Percentiles rank a stretch among this genome's conserved stretches.
phyloP scores from a whole-genome alignment of 345 rosid genomes.

The Lumnitzera littorea region DNA sequence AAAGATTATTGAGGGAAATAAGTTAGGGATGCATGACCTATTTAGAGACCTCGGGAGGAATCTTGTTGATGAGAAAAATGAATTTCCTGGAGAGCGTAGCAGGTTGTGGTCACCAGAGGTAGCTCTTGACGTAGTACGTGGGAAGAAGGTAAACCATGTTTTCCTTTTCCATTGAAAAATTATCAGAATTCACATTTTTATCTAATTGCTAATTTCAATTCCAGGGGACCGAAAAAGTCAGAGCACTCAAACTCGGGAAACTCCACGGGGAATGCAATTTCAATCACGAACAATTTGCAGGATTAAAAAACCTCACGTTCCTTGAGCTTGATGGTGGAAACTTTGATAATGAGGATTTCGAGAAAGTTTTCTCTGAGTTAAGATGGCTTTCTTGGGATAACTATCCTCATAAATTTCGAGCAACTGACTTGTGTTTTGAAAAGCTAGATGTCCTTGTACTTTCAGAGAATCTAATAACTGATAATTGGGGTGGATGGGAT shows the following conservation, averaged over 20 bases:
- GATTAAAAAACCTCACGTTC: constrained; percentile 14
- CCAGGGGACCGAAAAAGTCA: constrained; percentile 16
- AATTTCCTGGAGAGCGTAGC: constrained; percentile 11
- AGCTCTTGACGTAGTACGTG: constrained; percentile 6
- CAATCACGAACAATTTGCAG: constrained; percentile 10
- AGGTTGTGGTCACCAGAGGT: constrained; percentile 22
- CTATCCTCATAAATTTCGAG: constrained; percentile 5
- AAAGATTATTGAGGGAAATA: not conserved
- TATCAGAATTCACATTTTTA: no score
- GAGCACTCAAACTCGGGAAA: constrained; percentile 9
- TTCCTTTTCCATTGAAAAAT: no score
- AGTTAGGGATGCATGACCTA: constrained; percentile 3
- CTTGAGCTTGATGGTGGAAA: not conserved
- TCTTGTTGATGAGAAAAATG: constrained; percentile 10
- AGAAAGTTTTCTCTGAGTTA: constrained; percentile 6
- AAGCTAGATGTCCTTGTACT: constrained; percentile 6
- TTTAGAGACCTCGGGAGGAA: constrained; percentile 21
- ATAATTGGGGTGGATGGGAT: constrained; percentile 5
- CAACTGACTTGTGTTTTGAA: not conserved
- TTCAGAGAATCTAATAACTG: not conserved
- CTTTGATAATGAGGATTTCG: constrained; percentile 2
- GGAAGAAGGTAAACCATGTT: constrained; percentile 17
- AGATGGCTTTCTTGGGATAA: constrained; percentile 14
- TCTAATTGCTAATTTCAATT: not conserved
- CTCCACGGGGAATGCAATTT: not conserved